These are phyloP conservation scores for Leishmania tarentolae DNA, from an alignment of 208 protist species.

Conservation along the genomic window DNA sequence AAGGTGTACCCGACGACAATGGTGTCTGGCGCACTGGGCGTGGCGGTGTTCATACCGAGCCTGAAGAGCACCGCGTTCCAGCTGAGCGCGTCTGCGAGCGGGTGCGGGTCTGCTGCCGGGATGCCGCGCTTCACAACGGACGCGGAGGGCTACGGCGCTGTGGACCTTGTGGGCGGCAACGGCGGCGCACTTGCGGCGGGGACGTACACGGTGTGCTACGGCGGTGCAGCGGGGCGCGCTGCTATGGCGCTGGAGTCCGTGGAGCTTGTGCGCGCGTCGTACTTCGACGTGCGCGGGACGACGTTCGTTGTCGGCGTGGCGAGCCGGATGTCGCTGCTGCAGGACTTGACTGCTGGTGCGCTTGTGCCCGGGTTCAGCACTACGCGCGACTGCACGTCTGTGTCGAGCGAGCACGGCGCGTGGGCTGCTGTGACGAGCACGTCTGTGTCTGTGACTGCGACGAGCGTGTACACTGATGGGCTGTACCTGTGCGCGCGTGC, in stretches of 20 bases:
- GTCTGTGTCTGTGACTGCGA: slow-evolving; percentile 45
- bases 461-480: not conserved
- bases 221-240: not conserved
- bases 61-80: slow-evolving; percentile 42
- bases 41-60: slow-evolving; percentile 51
- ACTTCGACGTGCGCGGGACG: slow-evolving; percentile 50
- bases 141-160: slow-evolving; percentile 40
- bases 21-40: slow-evolving; percentile 34
- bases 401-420: slow-evolving; percentile 37
- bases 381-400: slow-evolving; percentile 29
- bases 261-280: slow-evolving; percentile 36
- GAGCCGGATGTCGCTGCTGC: slow-evolving; percentile 38
- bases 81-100: slow-evolving; percentile 33
- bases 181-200: slow-evolving; percentile 36
- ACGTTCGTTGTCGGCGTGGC: slow-evolving; percentile 55
- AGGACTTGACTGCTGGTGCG: slow-evolving; percentile 38
- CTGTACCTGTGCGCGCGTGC: slow-evolving; percentile 57
- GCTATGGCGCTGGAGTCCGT: slow-evolving; percentile 33
- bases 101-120: slow-evolving; percentile 22
- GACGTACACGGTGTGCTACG: slow-evolving; percentile 59
- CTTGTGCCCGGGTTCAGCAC: slow-evolving; percentile 62
- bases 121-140: slow-evolving; percentile 57
- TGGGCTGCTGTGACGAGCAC: slow-evolving; percentile 36
- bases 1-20: slow-evolving; percentile 53
- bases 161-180: slow-evolving; percentile 31